Percentiles rank a stretch among this genome's conserved stretches.
Conservation (phyloP, 768 basidiomycete genomes). For the Serendipita vermifera region DNA sequence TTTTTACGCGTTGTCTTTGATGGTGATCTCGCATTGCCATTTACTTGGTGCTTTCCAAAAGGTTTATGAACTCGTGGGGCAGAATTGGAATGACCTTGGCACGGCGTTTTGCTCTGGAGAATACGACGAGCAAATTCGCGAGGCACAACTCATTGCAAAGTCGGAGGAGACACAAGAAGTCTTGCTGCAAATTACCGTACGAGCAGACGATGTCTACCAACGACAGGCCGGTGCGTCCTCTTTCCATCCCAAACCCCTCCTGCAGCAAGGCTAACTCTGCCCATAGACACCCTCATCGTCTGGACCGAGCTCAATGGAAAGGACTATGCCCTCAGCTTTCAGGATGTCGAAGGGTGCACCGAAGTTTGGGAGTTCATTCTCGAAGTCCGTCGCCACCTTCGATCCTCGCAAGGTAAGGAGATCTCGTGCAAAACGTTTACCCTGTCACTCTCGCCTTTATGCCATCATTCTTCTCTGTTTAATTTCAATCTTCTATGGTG, state of each 20-base stretch:
- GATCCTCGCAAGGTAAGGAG: neutral
- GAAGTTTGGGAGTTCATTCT: slow-evolving; percentile 97
- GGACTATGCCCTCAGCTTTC: slow-evolving; percentile 94
- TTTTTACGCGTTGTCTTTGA: slow-evolving; percentile 10
- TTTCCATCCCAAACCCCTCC: neutral
- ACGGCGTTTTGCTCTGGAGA: slow-evolving; percentile 94
- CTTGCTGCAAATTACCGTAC: slow-evolving; percentile 68
- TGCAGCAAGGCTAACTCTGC: slow-evolving; percentile 6
- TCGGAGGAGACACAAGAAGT: slow-evolving; percentile 60
- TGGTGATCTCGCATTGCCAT: neutral
- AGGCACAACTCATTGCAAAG: slow-evolving; percentile 73
- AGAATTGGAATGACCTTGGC: slow-evolving; percentile 90
- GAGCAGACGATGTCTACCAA: slow-evolving; percentile 74
- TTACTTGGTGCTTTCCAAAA: slow-evolving; percentile 23
- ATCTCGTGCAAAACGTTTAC: too few relatives aligned
- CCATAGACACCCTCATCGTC: slow-evolving; percentile 86
- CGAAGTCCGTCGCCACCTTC: slow-evolving; percentile 76
- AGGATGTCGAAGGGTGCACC: slow-evolving; percentile 86
- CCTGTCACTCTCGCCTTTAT: too few relatives aligned
- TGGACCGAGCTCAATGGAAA: slow-evolving; percentile 95
- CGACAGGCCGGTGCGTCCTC: slow-evolving; percentile 60
- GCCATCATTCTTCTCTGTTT: too few relatives aligned
- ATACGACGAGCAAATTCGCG: slow-evolving; percentile 60
- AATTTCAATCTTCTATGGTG: too few relatives aligned
- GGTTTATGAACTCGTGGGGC: slow-evolving; percentile 89